phyloP scores from a whole-genome alignment of 2,329 filamentous ascomycete genomes.

The Domatiomyces globalis region DNA sequence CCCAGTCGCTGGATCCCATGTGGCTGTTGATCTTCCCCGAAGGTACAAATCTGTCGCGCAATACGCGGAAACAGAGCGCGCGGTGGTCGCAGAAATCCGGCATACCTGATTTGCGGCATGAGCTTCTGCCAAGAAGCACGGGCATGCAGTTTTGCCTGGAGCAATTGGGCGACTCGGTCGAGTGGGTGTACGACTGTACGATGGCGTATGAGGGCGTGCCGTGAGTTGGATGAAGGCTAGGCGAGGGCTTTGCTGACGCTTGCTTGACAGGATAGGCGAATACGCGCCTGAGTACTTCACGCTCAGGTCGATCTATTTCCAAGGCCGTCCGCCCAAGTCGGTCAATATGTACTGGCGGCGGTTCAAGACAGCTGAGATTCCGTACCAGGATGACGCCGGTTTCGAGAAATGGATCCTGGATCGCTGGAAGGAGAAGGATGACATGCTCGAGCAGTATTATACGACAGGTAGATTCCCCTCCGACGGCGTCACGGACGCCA shows the following conservation, averaged over 20 bases:
- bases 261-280: slow-evolving; percentile 42
- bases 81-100: slow-evolving; percentile 65
- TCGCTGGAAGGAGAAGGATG: slow-evolving; percentile 76
- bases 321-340: slow-evolving; percentile 68
- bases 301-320: slow-evolving; percentile 62
- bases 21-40: slow-evolving; percentile 83
- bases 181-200: slow-evolving; percentile 62
- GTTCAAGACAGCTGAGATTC: slow-evolving; percentile 60
- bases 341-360: slow-evolving; percentile 84
- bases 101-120: slow-evolving; percentile 56
- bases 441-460: slow-evolving; percentile 62
- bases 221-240: slow-evolving; percentile 4
- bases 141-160: slow-evolving; percentile 67
- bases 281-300: slow-evolving; percentile 74
- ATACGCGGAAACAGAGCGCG: slow-evolving; percentile 55
- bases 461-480: slow-evolving; percentile 58
- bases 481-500: slow-evolving; percentile 36
- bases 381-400: slow-evolving; percentile 49
- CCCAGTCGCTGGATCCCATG: slow-evolving; percentile 51
- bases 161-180: slow-evolving; percentile 57
- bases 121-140: slow-evolving; percentile 65
- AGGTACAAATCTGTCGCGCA: slow-evolving; percentile 64
- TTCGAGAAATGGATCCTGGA: slow-evolving; percentile 69
- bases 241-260: background rate
- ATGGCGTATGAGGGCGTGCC: slow-evolving; percentile 24